phyloP scores from a whole-genome alignment of 176 grass and related monocot species.

The Triticum turgidum region DNA sequence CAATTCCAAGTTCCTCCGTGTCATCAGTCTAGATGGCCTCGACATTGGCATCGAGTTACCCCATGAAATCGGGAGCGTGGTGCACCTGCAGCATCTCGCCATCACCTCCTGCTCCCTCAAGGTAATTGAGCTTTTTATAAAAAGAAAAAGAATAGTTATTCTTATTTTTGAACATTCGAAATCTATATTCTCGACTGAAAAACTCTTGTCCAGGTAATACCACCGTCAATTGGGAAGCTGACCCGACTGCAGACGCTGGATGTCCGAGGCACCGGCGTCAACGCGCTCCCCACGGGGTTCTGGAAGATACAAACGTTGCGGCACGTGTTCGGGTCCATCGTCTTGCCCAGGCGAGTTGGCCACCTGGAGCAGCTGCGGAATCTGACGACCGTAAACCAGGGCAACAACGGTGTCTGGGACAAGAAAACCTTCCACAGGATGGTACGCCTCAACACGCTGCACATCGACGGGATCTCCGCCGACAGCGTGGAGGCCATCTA shows the following conservation, averaged over 20 bases:
- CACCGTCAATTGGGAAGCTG: background rate
- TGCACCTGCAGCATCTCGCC: slow-evolving; percentile 25
- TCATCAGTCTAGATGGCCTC: slow-evolving; percentile 11
- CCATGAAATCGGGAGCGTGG: background rate
- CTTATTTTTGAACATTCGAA: too few species aligned
- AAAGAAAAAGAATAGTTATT: too few species aligned
- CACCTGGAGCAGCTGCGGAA: background rate
- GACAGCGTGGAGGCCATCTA: too few species aligned
- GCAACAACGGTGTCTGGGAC: too few species aligned
- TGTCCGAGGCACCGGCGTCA: slow-evolving; percentile 22
- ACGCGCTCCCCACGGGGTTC: background rate
- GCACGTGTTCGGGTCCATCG: slow-evolving; percentile 30
- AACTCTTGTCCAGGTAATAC: background rate
- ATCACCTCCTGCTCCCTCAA: slow-evolving; percentile 7
- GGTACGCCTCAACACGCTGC: too few species aligned
- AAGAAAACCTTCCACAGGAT: too few species aligned
- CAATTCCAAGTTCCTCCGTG: slow-evolving; percentile 27
- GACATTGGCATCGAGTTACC: background rate
- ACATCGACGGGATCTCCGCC: too few species aligned
- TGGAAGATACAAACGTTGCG: slow-evolving; percentile 30
- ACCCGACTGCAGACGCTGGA: slow-evolving; percentile 22
- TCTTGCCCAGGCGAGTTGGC: slow-evolving; percentile 17
- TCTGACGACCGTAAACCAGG: too few species aligned
- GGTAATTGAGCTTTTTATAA: too few species aligned
- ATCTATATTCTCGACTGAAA: too few species aligned